Conservation (phyloP, 177 flowering plant species). For the Vitis hybrid region DNA sequence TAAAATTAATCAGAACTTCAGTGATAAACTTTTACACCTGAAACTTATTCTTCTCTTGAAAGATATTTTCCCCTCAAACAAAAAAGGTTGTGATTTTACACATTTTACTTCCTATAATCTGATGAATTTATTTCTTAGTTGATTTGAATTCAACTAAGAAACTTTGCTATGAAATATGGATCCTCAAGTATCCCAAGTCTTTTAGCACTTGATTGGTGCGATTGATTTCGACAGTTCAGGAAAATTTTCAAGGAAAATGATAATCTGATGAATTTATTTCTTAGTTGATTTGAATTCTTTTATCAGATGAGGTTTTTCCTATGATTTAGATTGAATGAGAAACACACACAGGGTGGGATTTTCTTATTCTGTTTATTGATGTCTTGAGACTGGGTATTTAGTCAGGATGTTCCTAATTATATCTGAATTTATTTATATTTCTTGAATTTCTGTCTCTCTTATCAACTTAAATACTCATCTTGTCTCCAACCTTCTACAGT, state of each 20-base stretch:
- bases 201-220: background rate
- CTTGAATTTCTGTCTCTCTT: background rate
- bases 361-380: background rate
- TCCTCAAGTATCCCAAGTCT: background rate
- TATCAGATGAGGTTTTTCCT: no score
- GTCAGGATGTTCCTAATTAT: background rate
- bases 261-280: background rate
- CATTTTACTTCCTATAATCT: no score
- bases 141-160: no score
- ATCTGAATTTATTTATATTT: background rate
- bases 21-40: no score
- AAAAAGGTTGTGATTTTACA: background rate
- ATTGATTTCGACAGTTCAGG: background rate
- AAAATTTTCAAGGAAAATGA: background rate
- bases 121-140: no score
- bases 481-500: constrained; percentile 43
- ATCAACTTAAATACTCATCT: background rate
- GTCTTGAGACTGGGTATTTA: background rate
- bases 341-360: no score
- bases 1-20: no score
- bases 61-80: no score
- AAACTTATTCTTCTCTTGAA: no score
- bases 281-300: background rate
- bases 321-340: no score
- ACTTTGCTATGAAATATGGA: background rate